Conservation (phyloP, 2,329 filamentous ascomycete genomes). For the Trichoderma harzianum region DNA sequence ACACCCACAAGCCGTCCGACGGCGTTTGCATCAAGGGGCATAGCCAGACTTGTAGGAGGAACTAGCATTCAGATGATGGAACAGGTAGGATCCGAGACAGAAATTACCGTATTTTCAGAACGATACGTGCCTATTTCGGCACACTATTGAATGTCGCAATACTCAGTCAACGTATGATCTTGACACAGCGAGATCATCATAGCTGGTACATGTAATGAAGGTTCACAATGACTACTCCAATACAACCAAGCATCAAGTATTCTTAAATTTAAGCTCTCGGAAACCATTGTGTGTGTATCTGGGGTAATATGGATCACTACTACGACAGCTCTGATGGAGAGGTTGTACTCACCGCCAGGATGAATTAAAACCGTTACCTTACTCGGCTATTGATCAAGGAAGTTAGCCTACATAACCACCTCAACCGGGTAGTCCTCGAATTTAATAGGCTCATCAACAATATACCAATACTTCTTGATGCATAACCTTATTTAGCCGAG, state of each 20-base stretch:
- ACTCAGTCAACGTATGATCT: not conserved
- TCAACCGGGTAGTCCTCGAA: too few species aligned
- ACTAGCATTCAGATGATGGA: not conserved
- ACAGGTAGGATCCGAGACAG: too few species aligned
- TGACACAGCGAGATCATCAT: not conserved
- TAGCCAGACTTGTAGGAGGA: not conserved
- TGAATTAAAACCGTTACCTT: not conserved
- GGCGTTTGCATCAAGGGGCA: not conserved
- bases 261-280: not conserved
- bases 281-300: not conserved
- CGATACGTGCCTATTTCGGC: not conserved
- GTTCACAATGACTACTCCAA: not conserved
- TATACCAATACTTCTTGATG: not conserved
- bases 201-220: not conserved
- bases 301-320: not conserved
- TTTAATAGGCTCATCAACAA: not conserved
- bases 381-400: not conserved
- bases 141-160: not conserved
- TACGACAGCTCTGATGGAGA: not conserved
- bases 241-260: not conserved
- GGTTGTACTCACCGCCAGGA: not conserved
- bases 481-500: not conserved
- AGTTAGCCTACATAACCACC: not conserved
- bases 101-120: not conserved
- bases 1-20: not conserved